Percentiles rank a stretch among this genome's conserved stretches.
Evolutionary conservation across 352 stramenopile genomes (phyloP).

Genomic region (Phytophthora sp.): DNA sequence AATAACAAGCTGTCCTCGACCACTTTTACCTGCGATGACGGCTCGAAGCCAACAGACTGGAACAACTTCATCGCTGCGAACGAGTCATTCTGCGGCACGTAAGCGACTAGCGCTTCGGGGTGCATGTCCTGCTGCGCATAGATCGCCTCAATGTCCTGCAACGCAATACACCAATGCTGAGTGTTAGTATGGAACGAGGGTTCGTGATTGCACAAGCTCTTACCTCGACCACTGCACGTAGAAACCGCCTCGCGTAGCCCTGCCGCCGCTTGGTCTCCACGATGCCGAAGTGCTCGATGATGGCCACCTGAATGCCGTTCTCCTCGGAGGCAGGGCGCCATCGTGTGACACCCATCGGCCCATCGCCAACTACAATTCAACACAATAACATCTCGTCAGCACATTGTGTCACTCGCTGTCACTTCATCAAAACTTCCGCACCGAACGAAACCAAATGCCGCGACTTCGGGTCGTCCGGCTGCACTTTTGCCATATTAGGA

Average conservation of each 20-base stretch:
- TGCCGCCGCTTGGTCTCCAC: slow-evolving; percentile 56
- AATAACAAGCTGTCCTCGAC: slow-evolving; percentile 37
- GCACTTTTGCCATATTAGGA: slow-evolving; percentile 29
- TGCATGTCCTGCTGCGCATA: slow-evolving; percentile 38
- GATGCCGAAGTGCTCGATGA: slow-evolving; percentile 70
- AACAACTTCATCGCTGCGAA: slow-evolving; percentile 57
- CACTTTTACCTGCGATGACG: slow-evolving; percentile 38
- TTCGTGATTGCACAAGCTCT: neutral
- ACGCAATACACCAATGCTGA: slow-evolving; percentile 18
- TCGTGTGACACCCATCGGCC: slow-evolving; percentile 60
- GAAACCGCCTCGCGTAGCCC: slow-evolving; percentile 58
- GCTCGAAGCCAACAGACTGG: slow-evolving; percentile 56
- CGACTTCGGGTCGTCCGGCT: slow-evolving; percentile 44
- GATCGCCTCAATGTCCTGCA: slow-evolving; percentile 58
- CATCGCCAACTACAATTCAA: slow-evolving; percentile 63
- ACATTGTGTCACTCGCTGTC: neutral
- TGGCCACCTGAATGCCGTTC: slow-evolving; percentile 45
- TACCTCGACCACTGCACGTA: slow-evolving; percentile 63
- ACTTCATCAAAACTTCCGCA: slow-evolving; percentile 33
- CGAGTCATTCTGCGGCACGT: slow-evolving; percentile 51
- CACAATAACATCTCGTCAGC: slow-evolving; percentile 19
- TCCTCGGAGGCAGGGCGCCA: slow-evolving; percentile 54
- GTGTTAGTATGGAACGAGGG: slow-evolving; percentile 1
- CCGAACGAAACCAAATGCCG: slow-evolving; percentile 72
- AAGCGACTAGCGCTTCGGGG: slow-evolving; percentile 45